Evolutionary conservation across 192 early-diverging fungal species (phyloP).

Genomic region (Podila clonocystis): DNA sequence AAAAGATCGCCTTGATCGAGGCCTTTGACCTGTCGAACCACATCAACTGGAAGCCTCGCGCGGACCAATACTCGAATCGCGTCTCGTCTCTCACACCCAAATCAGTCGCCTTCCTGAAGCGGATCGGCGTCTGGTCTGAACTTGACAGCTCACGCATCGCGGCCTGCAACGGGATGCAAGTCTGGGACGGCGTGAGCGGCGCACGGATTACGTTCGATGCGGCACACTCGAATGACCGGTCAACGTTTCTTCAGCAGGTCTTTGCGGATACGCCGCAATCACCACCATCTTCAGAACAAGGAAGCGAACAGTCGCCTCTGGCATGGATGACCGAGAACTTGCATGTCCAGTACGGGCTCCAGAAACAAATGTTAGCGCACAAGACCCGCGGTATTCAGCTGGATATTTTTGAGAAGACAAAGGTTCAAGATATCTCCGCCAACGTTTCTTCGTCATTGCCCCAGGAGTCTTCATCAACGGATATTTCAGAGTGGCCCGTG

Average conservation of each 20-base stretch:
- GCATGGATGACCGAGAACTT: slow-evolving; percentile 93
- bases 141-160: slow-evolving; percentile 66
- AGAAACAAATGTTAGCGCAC: slow-evolving; percentile 55
- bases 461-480: background rate
- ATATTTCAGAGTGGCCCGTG: slow-evolving; percentile 75
- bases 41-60: slow-evolving; percentile 61
- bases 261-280: slow-evolving; percentile 7
- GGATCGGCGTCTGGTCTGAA: slow-evolving; percentile 72
- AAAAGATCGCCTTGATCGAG: slow-evolving; percentile 83
- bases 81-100: slow-evolving; percentile 83
- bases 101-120: slow-evolving; percentile 70
- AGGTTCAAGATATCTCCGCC: slow-evolving; percentile 68
- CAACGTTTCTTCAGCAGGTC: slow-evolving; percentile 31
- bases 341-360: slow-evolving; percentile 78
- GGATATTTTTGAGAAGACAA: slow-evolving; percentile 73
- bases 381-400: slow-evolving; percentile 54
- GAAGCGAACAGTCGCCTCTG: slow-evolving; percentile 51
- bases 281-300: slow-evolving; percentile 12
- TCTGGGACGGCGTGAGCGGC: slow-evolving; percentile 80
- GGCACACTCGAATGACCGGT: slow-evolving; percentile 23
- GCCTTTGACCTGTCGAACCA: slow-evolving; percentile 70
- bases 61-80: slow-evolving; percentile 79
- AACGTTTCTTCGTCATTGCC: background rate
- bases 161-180: slow-evolving; percentile 77
- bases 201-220: slow-evolving; percentile 75